phyloP scores from a whole-genome alignment of 805 yeast species.

The Yamadazyma sp. region DNA sequence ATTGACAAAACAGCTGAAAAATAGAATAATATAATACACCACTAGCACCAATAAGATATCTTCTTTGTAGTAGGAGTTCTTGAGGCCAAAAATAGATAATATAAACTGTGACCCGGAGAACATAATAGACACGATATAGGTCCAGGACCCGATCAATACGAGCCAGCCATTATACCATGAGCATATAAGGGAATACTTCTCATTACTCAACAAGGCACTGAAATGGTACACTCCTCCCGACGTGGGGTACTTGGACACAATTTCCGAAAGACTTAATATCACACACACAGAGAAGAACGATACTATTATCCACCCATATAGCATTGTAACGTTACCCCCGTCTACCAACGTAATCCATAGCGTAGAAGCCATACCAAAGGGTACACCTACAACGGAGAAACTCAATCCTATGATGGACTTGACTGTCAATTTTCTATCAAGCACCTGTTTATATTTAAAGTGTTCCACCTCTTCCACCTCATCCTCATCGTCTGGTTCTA shows the following conservation, averaged over 20 bases:
- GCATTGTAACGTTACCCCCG: slow-evolving; percentile 75
- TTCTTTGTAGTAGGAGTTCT: slow-evolving; percentile 56
- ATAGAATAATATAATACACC: slow-evolving; percentile 56
- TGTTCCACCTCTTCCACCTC: slow-evolving; percentile 62
- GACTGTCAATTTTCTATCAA: slow-evolving; percentile 66
- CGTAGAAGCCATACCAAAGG: slow-evolving; percentile 73
- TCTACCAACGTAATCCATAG: slow-evolving; percentile 68
- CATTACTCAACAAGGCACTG: slow-evolving; percentile 66
- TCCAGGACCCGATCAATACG: slow-evolving; percentile 71
- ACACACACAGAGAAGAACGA: slow-evolving; percentile 63
- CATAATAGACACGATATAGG: slow-evolving; percentile 70
- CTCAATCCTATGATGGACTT: slow-evolving; percentile 75
- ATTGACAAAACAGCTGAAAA: slow-evolving; percentile 62
- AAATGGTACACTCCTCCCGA: slow-evolving; percentile 78
- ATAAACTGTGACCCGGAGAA: slow-evolving; percentile 78
- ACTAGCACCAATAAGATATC: slow-evolving; percentile 55
- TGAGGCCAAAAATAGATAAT: slow-evolving; percentile 62
- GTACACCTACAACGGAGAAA: slow-evolving; percentile 80
- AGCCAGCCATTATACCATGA: slow-evolving; percentile 85
- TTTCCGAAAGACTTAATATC: slow-evolving; percentile 73
- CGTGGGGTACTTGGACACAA: slow-evolving; percentile 73
- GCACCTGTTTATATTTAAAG: slow-evolving; percentile 70
- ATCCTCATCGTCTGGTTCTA: slow-evolving; percentile 38
- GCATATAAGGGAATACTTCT: slow-evolving; percentile 52
- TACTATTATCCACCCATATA: slow-evolving; percentile 73